phyloP scores from a whole-genome alignment of 163 green algal genomes.

The Scenedesmus sp. region DNA sequence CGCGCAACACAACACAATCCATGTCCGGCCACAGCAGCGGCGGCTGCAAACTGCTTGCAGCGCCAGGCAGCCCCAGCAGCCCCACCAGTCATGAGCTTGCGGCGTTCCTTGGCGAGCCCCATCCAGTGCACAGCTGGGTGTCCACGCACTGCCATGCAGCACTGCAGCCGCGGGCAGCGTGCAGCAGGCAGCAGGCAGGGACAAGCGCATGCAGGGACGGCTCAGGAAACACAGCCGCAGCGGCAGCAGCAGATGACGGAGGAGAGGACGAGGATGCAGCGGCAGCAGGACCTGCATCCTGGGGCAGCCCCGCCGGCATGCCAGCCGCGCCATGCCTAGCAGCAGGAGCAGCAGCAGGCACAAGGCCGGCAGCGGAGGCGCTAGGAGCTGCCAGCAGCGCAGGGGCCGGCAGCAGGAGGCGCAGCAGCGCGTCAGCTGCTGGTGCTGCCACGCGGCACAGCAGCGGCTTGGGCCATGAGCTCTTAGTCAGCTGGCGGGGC shows the following conservation, averaged over 20 bases:
- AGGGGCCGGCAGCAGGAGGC: not conserved
- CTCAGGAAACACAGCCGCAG: not conserved
- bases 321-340: conserved; percentile 3
- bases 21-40: not conserved
- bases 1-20: not conserved
- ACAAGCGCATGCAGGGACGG: not conserved
- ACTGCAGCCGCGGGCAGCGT: not conserved
- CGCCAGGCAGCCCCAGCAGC: not conserved
- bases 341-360: not conserved
- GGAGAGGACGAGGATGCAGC: not conserved
- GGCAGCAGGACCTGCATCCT: not conserved
- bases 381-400: not conserved
- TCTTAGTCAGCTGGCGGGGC: not conserved
- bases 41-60: not conserved
- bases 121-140: conserved; percentile 30
- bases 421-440: not conserved
- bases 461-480: not conserved
- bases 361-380: not conserved
- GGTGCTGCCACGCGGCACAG: not conserved
- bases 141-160: not conserved
- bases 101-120: not conserved
- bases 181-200: not conserved
- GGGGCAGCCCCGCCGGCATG: not conserved
- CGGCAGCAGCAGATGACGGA: not conserved
- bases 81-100: not conserved